Evolutionary conservation across 306 rosid species (phyloP), one percentile per base, ranked within the genome.

Genomic region (Vicia sativa): DNA sequence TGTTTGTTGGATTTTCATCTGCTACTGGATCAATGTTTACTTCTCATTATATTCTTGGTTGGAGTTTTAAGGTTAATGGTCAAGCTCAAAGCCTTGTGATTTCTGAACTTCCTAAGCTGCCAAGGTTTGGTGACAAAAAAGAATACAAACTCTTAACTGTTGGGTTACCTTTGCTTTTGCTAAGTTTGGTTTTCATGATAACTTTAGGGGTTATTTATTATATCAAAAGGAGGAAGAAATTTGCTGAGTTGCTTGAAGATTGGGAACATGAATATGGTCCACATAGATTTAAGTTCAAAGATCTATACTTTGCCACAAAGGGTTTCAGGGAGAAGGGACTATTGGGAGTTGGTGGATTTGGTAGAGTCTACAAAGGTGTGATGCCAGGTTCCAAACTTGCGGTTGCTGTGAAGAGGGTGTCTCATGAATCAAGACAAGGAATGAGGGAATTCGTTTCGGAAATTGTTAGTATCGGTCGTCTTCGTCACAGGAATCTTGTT

Each of bases 261-360:
- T 90, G 92, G 96, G 96, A 90, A 58, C 63, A 56, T 6, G 88
- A 85, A 31, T 80, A 83, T 14, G 95, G 95, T 2, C 86, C 95
- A 3, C 87, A 83, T 0, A 82, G 95, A 23, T 85, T 83, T 62
- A 80, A 76, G 50, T 87, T 78, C 78, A 77, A 84, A 38, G 86
- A 87, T 58, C 73, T 87, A 9, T 76, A 79, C 53, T 19, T 21
- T 2, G 88, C 95, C 1, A 87, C 95, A 35, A 82, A 85, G 52
- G 91, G 95, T 38, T 90, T 90, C 34, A 73, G n/a, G 42, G 86
- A 90, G 11, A 77, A 19, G 6, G 81, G 70, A 50, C 70, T 87
- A 11, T 49, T 90, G 41, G 96, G 96, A 0, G 55, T 50, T n/a
- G 96, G 96, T 13, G 96, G 95, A 50, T 87, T 90, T 67, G 96